phyloP scores from a whole-genome alignment of 2,329 filamentous ascomycete species.

The Ascochyta lentis region DNA sequence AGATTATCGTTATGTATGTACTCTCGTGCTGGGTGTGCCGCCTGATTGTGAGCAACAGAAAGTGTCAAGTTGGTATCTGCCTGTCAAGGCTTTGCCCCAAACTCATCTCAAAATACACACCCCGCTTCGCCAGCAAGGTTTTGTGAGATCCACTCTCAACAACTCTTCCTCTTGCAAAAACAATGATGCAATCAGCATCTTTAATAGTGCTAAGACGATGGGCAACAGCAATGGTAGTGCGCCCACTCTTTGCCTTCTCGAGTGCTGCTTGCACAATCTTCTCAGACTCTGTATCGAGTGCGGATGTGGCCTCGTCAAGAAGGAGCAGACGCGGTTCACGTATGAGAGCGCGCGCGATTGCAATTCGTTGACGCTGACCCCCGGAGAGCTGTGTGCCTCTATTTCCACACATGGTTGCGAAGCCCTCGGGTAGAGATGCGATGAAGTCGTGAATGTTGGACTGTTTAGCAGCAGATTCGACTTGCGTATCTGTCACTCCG shows the following conservation, averaged over 20 bases:
- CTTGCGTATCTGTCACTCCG: no score
- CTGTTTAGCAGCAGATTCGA: no score
- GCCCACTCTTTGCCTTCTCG: constrained; percentile 80
- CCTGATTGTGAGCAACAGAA: no score
- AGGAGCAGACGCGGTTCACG: constrained; percentile 84
- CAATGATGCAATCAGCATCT: constrained; percentile 91
- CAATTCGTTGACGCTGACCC: constrained; percentile 93
- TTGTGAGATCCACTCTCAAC: constrained; percentile 75
- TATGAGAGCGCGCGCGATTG: constrained; percentile 88
- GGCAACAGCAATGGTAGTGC: constrained; percentile 93
- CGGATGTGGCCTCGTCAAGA: constrained; percentile 46
- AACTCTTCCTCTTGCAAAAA: constrained; percentile 85
- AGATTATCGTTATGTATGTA: no score
- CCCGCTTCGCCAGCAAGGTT: no score
- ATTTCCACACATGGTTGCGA: constrained; percentile 39
- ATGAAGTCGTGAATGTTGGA: constrained; percentile 42
- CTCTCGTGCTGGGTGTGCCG: no score
- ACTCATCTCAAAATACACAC: no score
- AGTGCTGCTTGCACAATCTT: constrained; percentile 81
- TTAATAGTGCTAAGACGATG: constrained; percentile 92
- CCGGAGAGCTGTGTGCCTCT: constrained; percentile 59
- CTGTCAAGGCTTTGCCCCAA: no score
- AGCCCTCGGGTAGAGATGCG: constrained; percentile 61
- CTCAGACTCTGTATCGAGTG: constrained; percentile 57
- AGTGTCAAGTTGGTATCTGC: no score